Evolutionary conservation across 768 basidiomycete genomes (phyloP).

Genomic region (Guyanaporus albipodus): DNA sequence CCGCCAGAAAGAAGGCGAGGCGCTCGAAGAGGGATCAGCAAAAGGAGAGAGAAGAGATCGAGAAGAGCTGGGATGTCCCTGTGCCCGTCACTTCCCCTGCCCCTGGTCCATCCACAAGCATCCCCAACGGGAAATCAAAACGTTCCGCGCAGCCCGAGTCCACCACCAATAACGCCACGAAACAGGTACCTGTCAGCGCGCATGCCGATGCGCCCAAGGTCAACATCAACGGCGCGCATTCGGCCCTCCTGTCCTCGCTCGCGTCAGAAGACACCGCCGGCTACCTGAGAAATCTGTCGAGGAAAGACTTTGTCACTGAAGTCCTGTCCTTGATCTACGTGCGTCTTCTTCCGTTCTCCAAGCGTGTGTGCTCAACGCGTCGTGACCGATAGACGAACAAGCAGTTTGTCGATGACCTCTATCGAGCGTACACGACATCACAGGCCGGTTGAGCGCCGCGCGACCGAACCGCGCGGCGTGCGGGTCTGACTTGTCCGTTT

Average conservation of each 20-base stretch:
- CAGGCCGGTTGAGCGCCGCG: slow-evolving; percentile 6
- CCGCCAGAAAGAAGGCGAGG: slow-evolving; percentile 23
- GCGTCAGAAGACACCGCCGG: slow-evolving; percentile 14
- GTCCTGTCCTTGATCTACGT: slow-evolving; percentile 61
- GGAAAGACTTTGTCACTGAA: slow-evolving; percentile 57
- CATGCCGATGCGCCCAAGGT: slow-evolving; percentile 9
- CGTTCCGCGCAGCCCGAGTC: slow-evolving; percentile 6
- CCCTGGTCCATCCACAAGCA: neutral
- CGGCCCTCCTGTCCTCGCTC: slow-evolving; percentile 26
- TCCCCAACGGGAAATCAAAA: slow-evolving; percentile 28
- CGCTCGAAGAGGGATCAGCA: slow-evolving; percentile 34
- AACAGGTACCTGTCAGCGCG: neutral
- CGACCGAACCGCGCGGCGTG: neutral
- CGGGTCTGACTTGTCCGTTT: neutral
- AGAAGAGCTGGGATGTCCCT: slow-evolving; percentile 61
- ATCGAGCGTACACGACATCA: slow-evolving; percentile 47
- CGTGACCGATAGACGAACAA: slow-evolving; percentile 50
- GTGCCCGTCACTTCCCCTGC: slow-evolving; percentile 22
- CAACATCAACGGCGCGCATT: slow-evolving; percentile 18
- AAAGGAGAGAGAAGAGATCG: slow-evolving; percentile 47
- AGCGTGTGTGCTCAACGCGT: neutral
- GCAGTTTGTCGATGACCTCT: slow-evolving; percentile 60
- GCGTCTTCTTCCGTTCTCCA: slow-evolving; percentile 19
- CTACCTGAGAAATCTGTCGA: slow-evolving; percentile 33
- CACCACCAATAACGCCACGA: slow-evolving; percentile 1